Conservation (phyloP, 768 basidiomycete genomes). For the Leccinum imitatum region DNA sequence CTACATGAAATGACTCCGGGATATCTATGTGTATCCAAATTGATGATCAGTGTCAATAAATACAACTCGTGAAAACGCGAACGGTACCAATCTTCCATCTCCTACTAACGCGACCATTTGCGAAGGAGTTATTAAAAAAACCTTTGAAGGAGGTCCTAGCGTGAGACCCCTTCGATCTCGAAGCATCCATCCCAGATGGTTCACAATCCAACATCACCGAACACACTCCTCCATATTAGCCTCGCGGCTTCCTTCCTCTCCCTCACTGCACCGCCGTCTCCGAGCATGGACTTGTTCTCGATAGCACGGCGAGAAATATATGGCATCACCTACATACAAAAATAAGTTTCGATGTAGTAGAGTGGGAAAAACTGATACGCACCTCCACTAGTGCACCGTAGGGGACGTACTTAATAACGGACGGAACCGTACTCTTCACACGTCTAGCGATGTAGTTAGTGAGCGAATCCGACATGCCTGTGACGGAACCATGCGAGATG, state of each 20-base stretch:
- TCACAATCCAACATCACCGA: slow-evolving; percentile 29
- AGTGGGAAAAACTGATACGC: slow-evolving; percentile 1
- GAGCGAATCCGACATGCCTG: slow-evolving; percentile 86
- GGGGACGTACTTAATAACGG: slow-evolving; percentile 82
- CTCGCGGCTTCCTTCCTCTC: slow-evolving; percentile 32
- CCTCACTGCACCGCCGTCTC: slow-evolving; percentile 58
- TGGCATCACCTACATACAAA: slow-evolving; percentile 69
- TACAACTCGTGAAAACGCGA: neutral
- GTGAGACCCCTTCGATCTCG: neutral
- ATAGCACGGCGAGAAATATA: slow-evolving; percentile 86
- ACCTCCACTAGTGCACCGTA: slow-evolving; percentile 74
- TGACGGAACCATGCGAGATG: slow-evolving; percentile 1
- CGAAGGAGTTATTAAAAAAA: neutral
- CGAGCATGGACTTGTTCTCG: slow-evolving; percentile 90
- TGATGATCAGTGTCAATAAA: neutral
- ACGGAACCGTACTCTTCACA: slow-evolving; percentile 54
- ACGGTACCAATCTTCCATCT: neutral
- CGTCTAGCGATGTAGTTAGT: slow-evolving; percentile 65
- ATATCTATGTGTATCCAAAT: slow-evolving; percentile 1
- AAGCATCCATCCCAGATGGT: neutral
- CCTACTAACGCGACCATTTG: neutral
- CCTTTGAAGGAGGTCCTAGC: neutral
- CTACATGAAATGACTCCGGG: neutral
- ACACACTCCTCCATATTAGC: slow-evolving; percentile 32
- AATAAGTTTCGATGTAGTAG: neutral